Base-by-base conservation (phyloP, 371 early-diverging fungal genomes). In the Mucor mucedo region DNA sequence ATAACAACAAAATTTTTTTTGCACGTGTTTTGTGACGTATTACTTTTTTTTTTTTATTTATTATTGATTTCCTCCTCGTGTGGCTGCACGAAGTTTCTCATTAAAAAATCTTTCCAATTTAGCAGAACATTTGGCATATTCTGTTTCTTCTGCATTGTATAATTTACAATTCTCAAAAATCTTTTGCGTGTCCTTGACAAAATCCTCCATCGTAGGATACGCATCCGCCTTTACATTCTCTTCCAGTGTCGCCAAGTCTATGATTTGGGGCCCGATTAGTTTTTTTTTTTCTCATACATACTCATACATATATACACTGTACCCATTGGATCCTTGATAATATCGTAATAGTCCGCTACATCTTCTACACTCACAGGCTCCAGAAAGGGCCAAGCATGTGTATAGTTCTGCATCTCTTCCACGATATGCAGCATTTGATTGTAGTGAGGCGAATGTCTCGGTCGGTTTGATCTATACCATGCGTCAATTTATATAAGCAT, bases 311-410 rank as follows among this genome's bases (percentile, higher is more conserved):
- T 50, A 38, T 27, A 52, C 30, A 9, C 28, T 39, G 50, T n/a
- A 93, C 93, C 97, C 99, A 99, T 99, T 0, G 99, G 99, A 48
- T 95, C 91, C 66, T 93, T 96, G 72, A 99, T 97, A 50, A 98
- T 89, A 6, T 90, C 86, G 64, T 97, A 96, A 75, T 99, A 99
- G 72, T 99, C 99, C 4, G 95, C 89, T 0, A 99, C 99, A 33
- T 93, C 89, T 21, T 93, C 89, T 2, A 89, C 83, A 59, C 94
- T 90, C 8, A 99, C 99, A 8, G 99, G 99, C 55, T 97, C 91
- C 47, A 90, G 79, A 77, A 99, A 99, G 27, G 99, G 99, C 99
- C 99, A 99, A 4, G 99, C 87, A 45, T 86, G 83, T 5, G 90
- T 80, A 72, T 96, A 87, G 7, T 82, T 89, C 70, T 89, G 80